Evolutionary conservation across 331 rosid genomes (phyloP).

Genomic region (Acacia pycnantha): DNA sequence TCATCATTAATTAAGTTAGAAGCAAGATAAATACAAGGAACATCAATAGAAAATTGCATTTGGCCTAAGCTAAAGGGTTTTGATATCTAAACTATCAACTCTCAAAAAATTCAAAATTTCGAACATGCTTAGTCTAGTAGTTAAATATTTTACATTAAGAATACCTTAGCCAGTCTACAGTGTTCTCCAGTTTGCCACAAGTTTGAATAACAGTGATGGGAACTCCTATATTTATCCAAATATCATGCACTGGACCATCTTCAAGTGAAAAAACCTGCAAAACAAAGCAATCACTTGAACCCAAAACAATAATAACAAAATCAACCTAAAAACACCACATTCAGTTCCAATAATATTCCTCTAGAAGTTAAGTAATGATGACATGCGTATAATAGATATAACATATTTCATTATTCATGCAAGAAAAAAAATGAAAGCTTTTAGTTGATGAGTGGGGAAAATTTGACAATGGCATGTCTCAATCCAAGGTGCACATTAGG

Average conservation of each 20-base stretch:
- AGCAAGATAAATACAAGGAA: not conserved
- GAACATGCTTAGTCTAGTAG: slow-evolving; percentile 5
- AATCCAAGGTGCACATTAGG: not conserved
- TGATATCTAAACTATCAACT: slow-evolving; percentile 13
- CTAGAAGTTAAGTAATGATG: not conserved
- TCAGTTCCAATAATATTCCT: not conserved
- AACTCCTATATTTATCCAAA: slow-evolving; percentile 73
- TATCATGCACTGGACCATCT: slow-evolving; percentile 71
- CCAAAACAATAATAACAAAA: slow-evolving; percentile 2
- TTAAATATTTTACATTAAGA: slow-evolving; percentile 22
- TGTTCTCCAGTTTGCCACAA: slow-evolving; percentile 48
- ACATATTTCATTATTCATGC: not conserved
- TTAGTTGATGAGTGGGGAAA: not conserved
- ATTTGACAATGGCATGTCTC: not conserved
- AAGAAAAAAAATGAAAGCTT: not conserved
- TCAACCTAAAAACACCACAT: not conserved
- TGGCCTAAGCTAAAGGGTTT: not conserved
- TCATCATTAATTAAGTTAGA: not conserved
- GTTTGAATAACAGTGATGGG: slow-evolving; percentile 54
- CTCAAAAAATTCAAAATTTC: not conserved
- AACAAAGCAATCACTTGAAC: slow-evolving; percentile 21
- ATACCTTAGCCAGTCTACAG: slow-evolving; percentile 93
- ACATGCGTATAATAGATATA: not conserved
- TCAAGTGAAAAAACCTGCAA: slow-evolving; percentile 83
- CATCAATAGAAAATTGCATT: not conserved